Percentiles rank a stretch among this genome's conserved stretches.
Conservation (phyloP, 2,329 filamentous ascomycete genomes). For the Thielaviopsis ethacetica region DNA sequence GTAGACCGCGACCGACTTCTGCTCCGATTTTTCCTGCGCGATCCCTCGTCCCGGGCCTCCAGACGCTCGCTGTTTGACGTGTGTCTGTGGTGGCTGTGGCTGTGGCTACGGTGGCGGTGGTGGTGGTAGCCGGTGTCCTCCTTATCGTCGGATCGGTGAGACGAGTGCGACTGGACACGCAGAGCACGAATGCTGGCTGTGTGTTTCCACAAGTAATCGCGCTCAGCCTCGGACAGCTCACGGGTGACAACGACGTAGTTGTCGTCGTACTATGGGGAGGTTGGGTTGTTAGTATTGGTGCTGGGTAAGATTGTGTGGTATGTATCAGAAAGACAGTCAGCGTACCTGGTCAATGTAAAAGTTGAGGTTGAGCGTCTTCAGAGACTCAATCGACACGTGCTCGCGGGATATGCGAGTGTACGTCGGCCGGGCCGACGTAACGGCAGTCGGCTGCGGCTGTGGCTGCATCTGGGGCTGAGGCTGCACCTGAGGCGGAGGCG, state of each 20-base stretch:
- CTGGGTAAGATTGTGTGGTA: too few species aligned
- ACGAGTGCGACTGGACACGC: constrained; percentile 15
- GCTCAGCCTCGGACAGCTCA: constrained; percentile 55
- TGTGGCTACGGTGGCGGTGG: constrained; percentile 22
- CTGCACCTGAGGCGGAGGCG: not conserved
- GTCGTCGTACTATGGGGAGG: constrained; percentile 31
- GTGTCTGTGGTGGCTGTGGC: not conserved
- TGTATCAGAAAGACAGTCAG: too few species aligned
- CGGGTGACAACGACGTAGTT: constrained; percentile 57
- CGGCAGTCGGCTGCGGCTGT: not conserved
- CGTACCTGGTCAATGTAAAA: constrained; percentile 41
- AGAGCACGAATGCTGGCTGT: constrained; percentile 47
- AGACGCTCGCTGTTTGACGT: not conserved
- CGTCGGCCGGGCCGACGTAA: constrained; percentile 25
- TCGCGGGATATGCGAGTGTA: constrained; percentile 48
- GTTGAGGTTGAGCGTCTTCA: constrained; percentile 37
- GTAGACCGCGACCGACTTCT: constrained; percentile 40
- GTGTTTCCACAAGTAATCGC: constrained; percentile 57
- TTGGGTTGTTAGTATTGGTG: not conserved
- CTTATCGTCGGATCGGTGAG: constrained; percentile 23
- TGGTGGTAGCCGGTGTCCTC: constrained; percentile 30
- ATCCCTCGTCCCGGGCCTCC: constrained; percentile 35
- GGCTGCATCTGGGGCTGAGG: not conserved
- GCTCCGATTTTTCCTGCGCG: constrained; percentile 40
- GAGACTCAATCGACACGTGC: constrained; percentile 45